Base-by-base conservation (phyloP, 306 rosid species). In the Cucurbita ficifolia region DNA sequence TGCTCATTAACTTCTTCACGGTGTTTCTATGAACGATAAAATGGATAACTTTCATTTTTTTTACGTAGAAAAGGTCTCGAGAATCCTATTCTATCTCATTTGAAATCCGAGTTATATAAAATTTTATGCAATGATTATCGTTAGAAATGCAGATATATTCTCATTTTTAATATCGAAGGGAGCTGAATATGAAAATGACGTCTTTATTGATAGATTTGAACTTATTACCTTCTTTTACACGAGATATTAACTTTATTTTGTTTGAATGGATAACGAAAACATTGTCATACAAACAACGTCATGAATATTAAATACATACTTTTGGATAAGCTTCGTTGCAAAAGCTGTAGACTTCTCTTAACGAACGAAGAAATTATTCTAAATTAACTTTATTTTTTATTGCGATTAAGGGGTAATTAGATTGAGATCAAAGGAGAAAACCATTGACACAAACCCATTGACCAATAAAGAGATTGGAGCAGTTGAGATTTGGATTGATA, bases 371-470 rank as follows among this genome's bases (percentile, higher is more conserved):
- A 29, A 29, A 29, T 29, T 29, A 29, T 29, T 29, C 33, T 3
- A 29, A 29, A 29, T 29, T 2, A 29, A 29, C 33, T 29, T 3
- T n/a, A n/a, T n/a, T 29, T 29, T 29, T 29, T 29, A 2, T 29
- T 29, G 3, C 33, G 3, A 29, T 29, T 1, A 24, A 24, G 29
- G 29, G 2, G 29, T 6, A 0, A 56, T 10, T 10, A 7, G 33
- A 8, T 11, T 58, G 13, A 9, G 16, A 0, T 57, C 4, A 21
- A 29, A 1, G 9, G 33, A 63, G 3, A 9, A 39, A 68, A 8
- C 78, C 87, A 63, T 54, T 10, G 77, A 68, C 19, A 14, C 88
- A 84, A 62, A 84, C 58, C 86, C 88, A 84, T 59, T 84, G 84
- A 46, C 84, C 75, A 3, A 84, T 46, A 45, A 84, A 84, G 82